Evolutionary conservation across 2,329 filamentous ascomycete species (phyloP), one percentile per base, ranked within the genome.

Genomic region (Talaromyces atroroseus): DNA sequence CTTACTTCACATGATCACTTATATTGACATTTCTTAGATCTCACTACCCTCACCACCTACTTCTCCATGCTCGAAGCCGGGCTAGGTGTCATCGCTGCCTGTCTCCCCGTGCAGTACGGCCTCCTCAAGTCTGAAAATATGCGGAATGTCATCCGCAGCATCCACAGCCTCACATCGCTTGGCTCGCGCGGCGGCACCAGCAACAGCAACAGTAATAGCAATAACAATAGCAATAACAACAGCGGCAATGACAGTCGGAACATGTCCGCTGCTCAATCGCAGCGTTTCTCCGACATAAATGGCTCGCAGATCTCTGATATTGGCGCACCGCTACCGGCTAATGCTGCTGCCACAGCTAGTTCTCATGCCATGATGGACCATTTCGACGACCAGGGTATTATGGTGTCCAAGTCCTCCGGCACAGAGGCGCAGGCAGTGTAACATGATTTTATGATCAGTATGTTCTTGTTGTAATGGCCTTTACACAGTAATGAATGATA

Each of bases 11-110:
- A 14, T 36, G 14, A 16, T 36, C 14, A 8, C 2, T 14, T 36
- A 26, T 16, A 12, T 12, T 50, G 48, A 34, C 48, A 18, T 20
- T 8, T 20, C 7, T 29, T 20, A 52, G 49, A 52, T 2, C 34
- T 44, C 21, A 32, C 38, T 20, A 52, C 49, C 1, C 20, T 44
- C 14, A 44, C 38, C 20, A 40, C 38, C 49, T 52, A 44, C 34
- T 52, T 40, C 34, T 40, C 34, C 49, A 44, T 52, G 49, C 34
- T 52, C 49, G 49, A 52, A 52, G 49, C 49, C 34, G 38, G 49
- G 3, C 32, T 52, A 16, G 49, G 49, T 8, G 20, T 52, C 20
- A 52, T 52, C 32, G 49, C 49, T 20, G 49, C 49, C 20, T 52
- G 49, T 8, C 49, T 52, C 2, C 49, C 49, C 26, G 47, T 49